Base-by-base conservation (phyloP, 257 asterid genomes). In the Solanum gracilifrons region DNA sequence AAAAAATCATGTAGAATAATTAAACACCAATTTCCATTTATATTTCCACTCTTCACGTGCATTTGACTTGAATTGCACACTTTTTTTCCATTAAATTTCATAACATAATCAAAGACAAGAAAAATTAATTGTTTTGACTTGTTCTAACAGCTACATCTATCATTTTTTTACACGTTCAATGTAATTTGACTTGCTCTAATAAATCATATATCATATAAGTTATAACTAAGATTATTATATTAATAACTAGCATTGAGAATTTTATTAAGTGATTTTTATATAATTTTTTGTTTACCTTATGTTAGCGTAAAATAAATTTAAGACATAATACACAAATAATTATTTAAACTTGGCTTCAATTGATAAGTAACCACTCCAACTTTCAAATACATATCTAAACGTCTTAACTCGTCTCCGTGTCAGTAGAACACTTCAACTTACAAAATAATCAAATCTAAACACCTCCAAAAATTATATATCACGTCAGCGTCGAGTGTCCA, bases 11-110 rank as follows among this genome's bases (percentile, higher is more conserved):
- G 33, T 27, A 77, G 84, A 25, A 77, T 41, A 43, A 51, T 51
- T 51, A 16, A 79, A 12, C 36, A 13, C 64, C 25, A 12, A 37
- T 11, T 39, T 29, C 84, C 3, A 77, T 77, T 32, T 13, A 77
- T 41, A 79, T 79, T 25, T 79, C 84, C 64, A 79, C 84, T 41
- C 84, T 41, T 15, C 62, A 79, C 62, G 48, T 79, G 64, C 84
- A 25, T 41, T 79, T 79, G 25, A 77, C 23, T 77, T 77, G 37
- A 41, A 7, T 77, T 41, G 2, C 48, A 41, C 15, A 25, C 3
- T 7, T 25, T n/a, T 37, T 43, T 7, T 0, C 4, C 3, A 21
- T 58, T 58, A 58, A 58, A 58, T 55, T 55, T 55, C 11, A 7
- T 55, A 55, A 55, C n/a, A 20, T 20, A 20, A 55, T 55, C 66